Evolutionary conservation across 2,329 filamentous ascomycete species (phyloP), one percentile per base, ranked within the genome.

Genomic region (Hypoxylon sp.): DNA sequence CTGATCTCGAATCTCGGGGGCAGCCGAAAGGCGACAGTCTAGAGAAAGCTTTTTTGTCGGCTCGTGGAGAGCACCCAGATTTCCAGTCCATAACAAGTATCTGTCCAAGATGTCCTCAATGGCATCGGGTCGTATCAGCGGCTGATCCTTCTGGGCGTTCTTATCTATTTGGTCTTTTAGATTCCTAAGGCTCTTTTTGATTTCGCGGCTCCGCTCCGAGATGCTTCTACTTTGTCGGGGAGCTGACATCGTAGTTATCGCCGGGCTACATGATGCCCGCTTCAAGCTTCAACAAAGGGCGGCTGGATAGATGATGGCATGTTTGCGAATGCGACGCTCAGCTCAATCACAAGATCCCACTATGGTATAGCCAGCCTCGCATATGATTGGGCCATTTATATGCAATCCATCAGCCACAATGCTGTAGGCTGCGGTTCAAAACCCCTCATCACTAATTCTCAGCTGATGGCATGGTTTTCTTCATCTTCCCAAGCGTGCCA

Each of bases 61-160:
- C 11, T 13, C 10, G 29, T 58, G 55, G 5, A 58, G 44, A 27
- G 55, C 55, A 24, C 55, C 55, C 8, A 58, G 42, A 17, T 48
- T 58, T 15, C 55, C 42, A 3, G 55, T 35, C 55, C 55, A 58
- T 21, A 58, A 24, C 15, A 13, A 24, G 31, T 51, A 59, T 42
- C 39, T 50, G 10, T 59, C 56, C 7, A 59, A 6, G 6, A 39
- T 21, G 24, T 59, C 56, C 46, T 42, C 56, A 1, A 51, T 39
- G 3, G 17, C 32, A 39, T 24, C 35, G 24, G 35, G 8, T 42
- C 10, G 31, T 39, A 42, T 54, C 21, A n/a, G n/a, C 35, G 42
- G 19, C 6, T 42, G 51, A 15, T 24, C 17, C 35, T 42, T 10
- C 21, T 6, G 19, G 6, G 35, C 19, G 15, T 52, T 15, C 32